Evolutionary conservation across 768 basidiomycete genomes (phyloP).

Genomic region (Pleurotus ostreatus): DNA sequence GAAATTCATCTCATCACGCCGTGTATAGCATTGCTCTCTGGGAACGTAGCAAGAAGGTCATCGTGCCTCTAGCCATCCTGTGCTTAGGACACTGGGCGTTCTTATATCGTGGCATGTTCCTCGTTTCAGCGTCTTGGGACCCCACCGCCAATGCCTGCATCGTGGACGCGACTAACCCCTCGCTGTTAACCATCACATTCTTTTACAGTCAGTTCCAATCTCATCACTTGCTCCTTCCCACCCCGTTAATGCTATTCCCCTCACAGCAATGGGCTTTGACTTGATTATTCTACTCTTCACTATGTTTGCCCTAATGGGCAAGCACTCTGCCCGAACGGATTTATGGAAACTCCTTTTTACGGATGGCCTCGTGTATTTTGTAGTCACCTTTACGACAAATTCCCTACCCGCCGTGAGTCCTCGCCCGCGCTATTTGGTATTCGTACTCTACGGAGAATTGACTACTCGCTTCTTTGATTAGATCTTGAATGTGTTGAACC

Average conservation of each 20-base stretch:
- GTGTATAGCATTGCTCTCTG: conserved; percentile 58
- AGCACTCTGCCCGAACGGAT: conserved; percentile 50
- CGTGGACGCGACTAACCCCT: conserved; percentile 49
- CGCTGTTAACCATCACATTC: conserved; percentile 59
- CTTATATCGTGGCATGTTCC: conserved; percentile 67
- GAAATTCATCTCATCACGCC: no score
- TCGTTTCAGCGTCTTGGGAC: conserved; percentile 56
- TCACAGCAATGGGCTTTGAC: conserved; percentile 66
- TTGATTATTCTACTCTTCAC: conserved; percentile 56
- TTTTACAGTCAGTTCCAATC: conserved; percentile 55
- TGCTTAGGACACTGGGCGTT: conserved; percentile 64
- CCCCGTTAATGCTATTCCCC: conserved; percentile 3
- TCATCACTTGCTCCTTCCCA: neutral
- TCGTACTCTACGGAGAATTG: no score
- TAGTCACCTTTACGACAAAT: conserved; percentile 63
- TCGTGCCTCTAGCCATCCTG: conserved; percentile 46
- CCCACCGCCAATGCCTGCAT: conserved; percentile 35
- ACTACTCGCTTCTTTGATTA: conserved; percentile 12
- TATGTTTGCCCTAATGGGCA: conserved; percentile 45
- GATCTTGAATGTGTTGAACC: conserved; percentile 56
- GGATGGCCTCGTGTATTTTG: conserved; percentile 70
- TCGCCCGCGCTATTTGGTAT: neutral
- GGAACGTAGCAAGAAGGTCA: conserved; percentile 52
- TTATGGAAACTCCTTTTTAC: conserved; percentile 70
- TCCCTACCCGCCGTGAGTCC: conserved; percentile 59